Percentiles rank a stretch among this genome's conserved stretches.
Conservation (phyloP, 257 asterid genomes). For the Nicotiana knightiana region DNA sequence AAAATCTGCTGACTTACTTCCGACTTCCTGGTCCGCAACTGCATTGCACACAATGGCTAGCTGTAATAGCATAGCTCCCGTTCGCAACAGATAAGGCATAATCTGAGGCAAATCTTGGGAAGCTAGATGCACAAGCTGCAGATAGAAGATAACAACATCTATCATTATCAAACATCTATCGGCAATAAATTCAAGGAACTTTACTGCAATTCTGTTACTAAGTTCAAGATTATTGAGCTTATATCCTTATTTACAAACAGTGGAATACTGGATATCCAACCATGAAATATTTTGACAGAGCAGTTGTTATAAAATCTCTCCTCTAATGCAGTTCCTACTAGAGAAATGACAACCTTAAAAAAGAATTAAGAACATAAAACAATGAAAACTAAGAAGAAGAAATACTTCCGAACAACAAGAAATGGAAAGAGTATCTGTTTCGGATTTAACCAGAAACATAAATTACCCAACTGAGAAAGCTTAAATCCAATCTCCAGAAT, state of each 20-base stretch:
- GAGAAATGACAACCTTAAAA: neutral
- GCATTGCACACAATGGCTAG: slow-evolving; percentile 92
- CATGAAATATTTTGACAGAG: neutral
- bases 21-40: slow-evolving; percentile 92
- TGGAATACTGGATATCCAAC: neutral
- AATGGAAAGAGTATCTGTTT: neutral
- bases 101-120: slow-evolving; percentile 63
- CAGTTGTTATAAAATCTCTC: neutral
- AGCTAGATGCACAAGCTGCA: slow-evolving; percentile 89
- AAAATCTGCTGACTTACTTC: slow-evolving; percentile 48
- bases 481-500: neutral
- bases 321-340: neutral
- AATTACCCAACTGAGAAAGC: neutral
- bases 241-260: neutral
- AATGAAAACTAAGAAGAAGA: neutral
- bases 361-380: neutral
- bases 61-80: slow-evolving; percentile 88
- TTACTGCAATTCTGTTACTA: neutral
- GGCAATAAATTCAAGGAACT: neutral
- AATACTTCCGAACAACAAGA: neutral
- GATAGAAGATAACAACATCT: neutral
- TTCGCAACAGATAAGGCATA: slow-evolving; percentile 79
- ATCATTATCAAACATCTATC: neutral
- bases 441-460: neutral
- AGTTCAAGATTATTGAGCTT: neutral